A percentile compares a stretch with the other conserved stretches of the same genome.
These are phyloP conservation scores for Cymbidium sinense DNA, from an alignment of 106 monocot genomes.

Conservation along the genomic window DNA sequence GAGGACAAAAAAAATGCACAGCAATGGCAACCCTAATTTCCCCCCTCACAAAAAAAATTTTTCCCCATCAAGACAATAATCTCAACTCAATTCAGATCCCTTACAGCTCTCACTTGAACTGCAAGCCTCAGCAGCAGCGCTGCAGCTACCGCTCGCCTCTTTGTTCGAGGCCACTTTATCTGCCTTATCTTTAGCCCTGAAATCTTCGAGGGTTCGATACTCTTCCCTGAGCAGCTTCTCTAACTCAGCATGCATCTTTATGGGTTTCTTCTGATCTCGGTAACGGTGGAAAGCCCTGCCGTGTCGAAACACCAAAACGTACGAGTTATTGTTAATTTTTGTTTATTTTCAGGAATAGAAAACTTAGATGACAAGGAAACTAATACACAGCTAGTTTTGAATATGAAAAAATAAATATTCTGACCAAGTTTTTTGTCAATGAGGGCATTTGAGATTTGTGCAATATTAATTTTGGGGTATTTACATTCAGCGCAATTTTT, in stretches of 20 bases:
- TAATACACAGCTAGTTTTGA: background rate
- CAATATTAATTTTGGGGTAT: too few species aligned
- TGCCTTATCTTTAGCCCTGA: conserved; percentile 46
- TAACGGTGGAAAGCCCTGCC: conserved; percentile 90
- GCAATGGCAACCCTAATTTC: conserved; percentile 3
- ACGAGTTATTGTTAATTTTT: too few species aligned
- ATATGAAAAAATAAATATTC: background rate
- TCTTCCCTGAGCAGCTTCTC: conserved; percentile 74
- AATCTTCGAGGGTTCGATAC: conserved; percentile 57
- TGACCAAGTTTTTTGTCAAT: background rate
- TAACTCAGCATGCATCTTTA: conserved; percentile 63
- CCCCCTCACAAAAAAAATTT: conserved; percentile 5
- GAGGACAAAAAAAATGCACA: conserved; percentile 30
- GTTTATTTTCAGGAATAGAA: too few species aligned
- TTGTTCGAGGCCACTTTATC: conserved; percentile 14
- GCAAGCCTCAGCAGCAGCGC: background rate
- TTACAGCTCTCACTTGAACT: background rate
- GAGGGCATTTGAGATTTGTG: too few species aligned
- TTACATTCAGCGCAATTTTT: too few species aligned
- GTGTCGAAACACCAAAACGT: background rate
- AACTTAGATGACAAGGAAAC: too few species aligned
- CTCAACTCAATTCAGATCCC: background rate
- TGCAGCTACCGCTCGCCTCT: background rate
- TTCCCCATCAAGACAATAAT: background rate
- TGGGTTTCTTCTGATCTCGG: conserved; percentile 31